Conservation (phyloP, 495 filamentous ascomycete genomes). For the Talaromyces stipitatus region DNA sequence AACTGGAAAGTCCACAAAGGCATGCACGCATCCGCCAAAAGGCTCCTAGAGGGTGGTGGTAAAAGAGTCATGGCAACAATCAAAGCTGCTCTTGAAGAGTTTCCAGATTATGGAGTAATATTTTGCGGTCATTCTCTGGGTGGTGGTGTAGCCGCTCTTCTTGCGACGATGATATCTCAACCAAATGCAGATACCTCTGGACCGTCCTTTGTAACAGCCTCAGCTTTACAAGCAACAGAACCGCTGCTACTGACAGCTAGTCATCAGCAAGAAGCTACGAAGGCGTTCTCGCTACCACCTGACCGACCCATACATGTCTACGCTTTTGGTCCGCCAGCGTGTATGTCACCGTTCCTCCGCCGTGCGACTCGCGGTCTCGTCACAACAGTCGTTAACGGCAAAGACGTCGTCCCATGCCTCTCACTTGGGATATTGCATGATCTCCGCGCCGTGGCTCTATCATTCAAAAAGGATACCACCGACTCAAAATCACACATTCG, state of each 20-base stretch:
- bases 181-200: constrained; percentile 43
- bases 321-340: constrained; percentile 69
- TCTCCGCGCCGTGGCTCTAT: constrained; percentile 60
- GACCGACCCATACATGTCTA: constrained; percentile 70
- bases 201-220: constrained; percentile 47
- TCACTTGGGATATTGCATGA: constrained; percentile 71
- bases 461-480: constrained; percentile 63
- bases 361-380: constrained; percentile 67
- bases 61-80: constrained; percentile 58
- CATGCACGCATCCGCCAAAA: constrained; percentile 68
- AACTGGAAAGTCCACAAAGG: constrained; percentile 73
- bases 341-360: constrained; percentile 64
- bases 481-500: constrained; percentile 59
- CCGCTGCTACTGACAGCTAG: constrained; percentile 31
- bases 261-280: constrained; percentile 13
- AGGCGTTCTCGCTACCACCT: constrained; percentile 47
- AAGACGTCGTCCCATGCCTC: constrained; percentile 66
- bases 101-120: constrained; percentile 65
- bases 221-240: constrained; percentile 24
- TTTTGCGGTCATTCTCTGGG: constrained; percentile 73
- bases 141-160: constrained; percentile 64
- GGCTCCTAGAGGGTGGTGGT: constrained; percentile 60
- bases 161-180: constrained; percentile 67
- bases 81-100: constrained; percentile 62
- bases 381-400: constrained; percentile 65